Conservation (phyloP, 202 grass and related monocot genomes). For the Zoysia matrella region DNA sequence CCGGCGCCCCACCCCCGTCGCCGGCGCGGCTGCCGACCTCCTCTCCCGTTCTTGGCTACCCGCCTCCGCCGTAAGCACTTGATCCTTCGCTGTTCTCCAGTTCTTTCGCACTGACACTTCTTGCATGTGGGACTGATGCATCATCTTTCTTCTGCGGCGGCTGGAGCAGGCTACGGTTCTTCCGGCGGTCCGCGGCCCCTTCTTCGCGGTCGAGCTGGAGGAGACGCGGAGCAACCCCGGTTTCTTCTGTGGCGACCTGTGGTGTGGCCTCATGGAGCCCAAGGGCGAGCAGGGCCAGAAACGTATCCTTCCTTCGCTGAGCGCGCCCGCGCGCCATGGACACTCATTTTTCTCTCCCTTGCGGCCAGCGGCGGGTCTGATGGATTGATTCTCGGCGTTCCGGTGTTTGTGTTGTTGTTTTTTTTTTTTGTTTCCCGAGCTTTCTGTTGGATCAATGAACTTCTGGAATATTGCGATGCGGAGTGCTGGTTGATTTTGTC, state of each 20-base stretch:
- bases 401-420: not conserved
- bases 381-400: conserved; percentile 18
- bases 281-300: conserved; percentile 51
- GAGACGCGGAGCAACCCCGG: conserved; percentile 56
- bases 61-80: conserved; percentile 7
- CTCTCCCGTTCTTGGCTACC: conserved; percentile 1
- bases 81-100: not conserved
- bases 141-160: conserved; percentile 31
- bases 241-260: conserved; percentile 86
- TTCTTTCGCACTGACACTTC: not conserved
- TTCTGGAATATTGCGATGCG: conserved; percentile 24
- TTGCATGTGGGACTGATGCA: not conserved
- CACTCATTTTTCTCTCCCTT: conserved; percentile 4
- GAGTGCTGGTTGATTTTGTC: not conserved
- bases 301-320: conserved; percentile 54
- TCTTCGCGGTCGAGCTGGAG: conserved; percentile 75
- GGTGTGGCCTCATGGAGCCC: conserved; percentile 82
- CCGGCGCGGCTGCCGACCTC: not conserved
- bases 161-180: conserved; percentile 51
- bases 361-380: conserved; percentile 8
- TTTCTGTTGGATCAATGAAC: conserved; percentile 39
- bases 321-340: not conserved
- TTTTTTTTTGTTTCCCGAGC: not conserved
- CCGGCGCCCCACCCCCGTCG: not conserved
- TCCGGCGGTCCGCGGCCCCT: conserved; percentile 13